Conservation (phyloP, 78 protist genomes). For the Andalucia godoyi region DNA sequence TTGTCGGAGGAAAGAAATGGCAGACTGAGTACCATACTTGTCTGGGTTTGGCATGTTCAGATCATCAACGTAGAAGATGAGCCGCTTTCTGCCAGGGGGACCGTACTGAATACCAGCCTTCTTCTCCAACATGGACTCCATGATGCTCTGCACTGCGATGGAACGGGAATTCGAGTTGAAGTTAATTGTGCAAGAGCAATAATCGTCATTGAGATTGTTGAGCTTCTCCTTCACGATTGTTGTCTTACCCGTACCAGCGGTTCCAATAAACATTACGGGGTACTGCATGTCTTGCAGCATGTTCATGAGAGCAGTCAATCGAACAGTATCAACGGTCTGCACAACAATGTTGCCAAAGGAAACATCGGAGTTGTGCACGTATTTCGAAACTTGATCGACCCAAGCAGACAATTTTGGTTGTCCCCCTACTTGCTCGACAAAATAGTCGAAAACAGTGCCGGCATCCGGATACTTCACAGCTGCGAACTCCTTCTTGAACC, state of each 20-base stretch:
- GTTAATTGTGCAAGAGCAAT: neutral
- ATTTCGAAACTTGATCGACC: conserved; percentile 2
- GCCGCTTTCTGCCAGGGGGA: conserved; percentile 48
- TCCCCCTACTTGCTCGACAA: too few species aligned
- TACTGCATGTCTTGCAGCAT: neutral
- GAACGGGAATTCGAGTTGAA: conserved; percentile 13
- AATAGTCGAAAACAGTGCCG: conserved; percentile 15
- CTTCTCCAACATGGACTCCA: conserved; percentile 56
- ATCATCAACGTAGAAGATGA: conserved; percentile 58
- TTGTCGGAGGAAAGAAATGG: conserved; percentile 70
- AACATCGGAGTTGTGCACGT: conserved; percentile 4
- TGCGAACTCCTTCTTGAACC: conserved; percentile 9
- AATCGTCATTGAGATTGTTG: neutral
- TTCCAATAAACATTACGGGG: conserved; percentile 42
- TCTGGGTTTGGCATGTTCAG: conserved; percentile 75
- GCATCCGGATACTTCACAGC: neutral
- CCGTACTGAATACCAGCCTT: conserved; percentile 37
- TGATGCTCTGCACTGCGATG: conserved; percentile 4
- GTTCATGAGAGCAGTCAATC: neutral
- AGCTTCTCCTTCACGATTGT: conserved; percentile 1
- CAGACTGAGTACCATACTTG: conserved; percentile 71
- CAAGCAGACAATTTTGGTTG: conserved; percentile 28
- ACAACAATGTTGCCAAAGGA: conserved; percentile 26
- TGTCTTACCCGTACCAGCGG: conserved; percentile 71
- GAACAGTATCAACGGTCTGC: conserved; percentile 32